Base-by-base conservation (phyloP, 495 filamentous ascomycete species). In the Cairneyella variabilis region DNA sequence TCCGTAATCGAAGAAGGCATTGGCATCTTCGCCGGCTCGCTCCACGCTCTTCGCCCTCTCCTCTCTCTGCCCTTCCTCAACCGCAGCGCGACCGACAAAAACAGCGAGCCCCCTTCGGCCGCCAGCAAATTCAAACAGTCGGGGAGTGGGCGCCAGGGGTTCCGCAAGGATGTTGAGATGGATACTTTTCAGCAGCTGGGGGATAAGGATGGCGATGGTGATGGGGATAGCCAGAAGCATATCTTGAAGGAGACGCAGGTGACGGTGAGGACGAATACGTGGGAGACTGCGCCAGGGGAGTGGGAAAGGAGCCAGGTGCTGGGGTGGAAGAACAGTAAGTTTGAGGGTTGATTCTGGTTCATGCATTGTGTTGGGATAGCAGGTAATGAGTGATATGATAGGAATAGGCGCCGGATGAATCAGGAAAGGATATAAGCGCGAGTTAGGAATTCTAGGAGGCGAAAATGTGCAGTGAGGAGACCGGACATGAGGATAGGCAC, bases 1-100 rank as follows among this genome's bases (percentile, higher is more conserved):
- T 58, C 55, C 42, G 40, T 58, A 17, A 46, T 58, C 14, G 55
- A 58, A 48, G 49, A 53, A 32, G 55, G 55, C 41, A 58, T 58
- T 32, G 55, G 55, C 41, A 58, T 58, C 20, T 27, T 53, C 40
- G 55, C 55, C 18, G 55, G 55, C 17, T 58, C 55, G 49, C 49
- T 58, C 34, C 55, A 27, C 10, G 48, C 48, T 37, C 50, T 58
- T 10, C 55, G 55, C 14, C 55, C 55, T 47, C 55, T 58, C n/a
- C 48, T 58, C n/a, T 53, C 55, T 12, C 40, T 58, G 0, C 40
- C 40, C 14, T 27, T 44, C 20, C 47, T 53, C 32, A 41, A 50
- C 21, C 17, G 40, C 32, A 38, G 23, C 25, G 26, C 55, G 12
- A n/a, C n/a, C n/a, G n/a, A n/a, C n/a, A n/a, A n/a, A n/a, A n/a